Conservation (phyloP, 1,284 basidiomycete genomes). For the Irpex lacteus region DNA sequence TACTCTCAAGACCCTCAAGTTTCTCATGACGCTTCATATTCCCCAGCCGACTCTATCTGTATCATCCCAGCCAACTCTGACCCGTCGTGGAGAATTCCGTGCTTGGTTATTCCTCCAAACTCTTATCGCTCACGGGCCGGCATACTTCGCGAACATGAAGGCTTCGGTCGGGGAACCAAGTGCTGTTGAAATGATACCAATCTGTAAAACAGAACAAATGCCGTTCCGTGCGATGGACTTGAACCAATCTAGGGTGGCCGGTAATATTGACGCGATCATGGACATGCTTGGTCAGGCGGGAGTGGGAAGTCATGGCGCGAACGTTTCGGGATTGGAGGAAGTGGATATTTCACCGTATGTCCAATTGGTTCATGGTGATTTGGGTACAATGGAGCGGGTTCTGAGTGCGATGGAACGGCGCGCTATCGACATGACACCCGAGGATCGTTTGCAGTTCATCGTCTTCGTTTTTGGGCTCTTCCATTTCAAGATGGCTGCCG, state of each 20-base stretch:
- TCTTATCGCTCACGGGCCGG: neutral
- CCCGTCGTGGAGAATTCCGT: neutral
- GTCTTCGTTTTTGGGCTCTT: constrained; percentile 34
- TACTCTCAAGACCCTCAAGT: neutral
- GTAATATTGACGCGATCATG: constrained; percentile 5
- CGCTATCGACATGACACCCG: constrained; percentile 25
- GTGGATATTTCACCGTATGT: neutral
- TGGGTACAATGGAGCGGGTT: constrained; percentile 24
- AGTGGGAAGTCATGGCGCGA: neutral
- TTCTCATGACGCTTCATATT: neutral
- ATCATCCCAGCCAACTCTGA: neutral
- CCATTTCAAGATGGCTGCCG: constrained; percentile 37
- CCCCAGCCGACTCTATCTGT: neutral
- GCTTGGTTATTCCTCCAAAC: neutral
- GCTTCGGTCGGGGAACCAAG: constrained; percentile 1
- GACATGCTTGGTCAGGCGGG: constrained; percentile 4
- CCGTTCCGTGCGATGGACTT: constrained; percentile 10
- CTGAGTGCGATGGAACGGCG: constrained; percentile 17
- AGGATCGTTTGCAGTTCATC: constrained; percentile 25
- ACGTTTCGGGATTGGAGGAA: neutral
- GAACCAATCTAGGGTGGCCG: constrained; percentile 4
- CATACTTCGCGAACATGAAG: neutral
- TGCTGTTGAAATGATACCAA: constrained; percentile 23
- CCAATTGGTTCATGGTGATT: constrained; percentile 9
- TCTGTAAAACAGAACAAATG: constrained; percentile 2